Percentiles rank a stretch among this genome's conserved stretches.
Conservation (phyloP, 164 flowering plant genomes). For the Vitis labrusca region DNA sequence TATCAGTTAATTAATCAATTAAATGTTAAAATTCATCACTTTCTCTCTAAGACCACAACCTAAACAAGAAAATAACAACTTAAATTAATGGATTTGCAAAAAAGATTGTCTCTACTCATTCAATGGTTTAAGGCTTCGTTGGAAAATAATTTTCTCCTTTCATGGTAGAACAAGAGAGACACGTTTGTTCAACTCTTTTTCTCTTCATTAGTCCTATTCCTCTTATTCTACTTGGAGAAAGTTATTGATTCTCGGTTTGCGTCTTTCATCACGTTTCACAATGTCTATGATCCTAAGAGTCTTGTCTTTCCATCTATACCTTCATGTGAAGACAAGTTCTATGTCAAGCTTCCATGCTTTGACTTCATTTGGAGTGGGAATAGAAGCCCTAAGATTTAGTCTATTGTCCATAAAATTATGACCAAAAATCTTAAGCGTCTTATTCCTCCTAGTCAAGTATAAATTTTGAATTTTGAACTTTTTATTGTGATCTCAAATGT, state of each 20-base stretch:
- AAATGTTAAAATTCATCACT: too few relatives aligned
- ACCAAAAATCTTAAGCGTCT: slow-evolving; percentile 79
- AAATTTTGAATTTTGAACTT: neutral
- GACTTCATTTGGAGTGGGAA: slow-evolving; percentile 95
- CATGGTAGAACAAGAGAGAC: slow-evolving; percentile 66
- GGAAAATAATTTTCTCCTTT: slow-evolving; percentile 64
- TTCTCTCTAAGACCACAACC: too few relatives aligned
- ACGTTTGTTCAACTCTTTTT: slow-evolving; percentile 42
- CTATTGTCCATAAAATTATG: slow-evolving; percentile 60
- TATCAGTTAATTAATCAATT: too few relatives aligned
- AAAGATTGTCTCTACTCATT: slow-evolving; percentile 49
- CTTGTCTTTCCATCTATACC: slow-evolving; percentile 62
- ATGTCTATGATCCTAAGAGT: slow-evolving; percentile 51
- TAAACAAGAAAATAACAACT: too few relatives aligned
- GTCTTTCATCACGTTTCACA: slow-evolving; percentile 39
- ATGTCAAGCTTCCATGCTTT: slow-evolving; percentile 56
- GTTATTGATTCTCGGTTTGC: slow-evolving; percentile 47
- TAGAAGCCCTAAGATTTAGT: slow-evolving; percentile 31
- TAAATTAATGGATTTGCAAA: slow-evolving; percentile 28
- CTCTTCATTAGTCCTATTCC: slow-evolving; percentile 82
- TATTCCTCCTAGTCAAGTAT: slow-evolving; percentile 70
- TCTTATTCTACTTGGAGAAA: slow-evolving; percentile 71
- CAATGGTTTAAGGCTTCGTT: slow-evolving; percentile 42
- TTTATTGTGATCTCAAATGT: neutral
- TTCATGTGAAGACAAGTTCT: slow-evolving; percentile 82